A percentile compares a stretch with the other conserved stretches of the same genome.
These are phyloP conservation scores for Collybiopsis confluens DNA, from an alignment of 768 basidiomycete genomes.

Conservation along the genomic window DNA sequence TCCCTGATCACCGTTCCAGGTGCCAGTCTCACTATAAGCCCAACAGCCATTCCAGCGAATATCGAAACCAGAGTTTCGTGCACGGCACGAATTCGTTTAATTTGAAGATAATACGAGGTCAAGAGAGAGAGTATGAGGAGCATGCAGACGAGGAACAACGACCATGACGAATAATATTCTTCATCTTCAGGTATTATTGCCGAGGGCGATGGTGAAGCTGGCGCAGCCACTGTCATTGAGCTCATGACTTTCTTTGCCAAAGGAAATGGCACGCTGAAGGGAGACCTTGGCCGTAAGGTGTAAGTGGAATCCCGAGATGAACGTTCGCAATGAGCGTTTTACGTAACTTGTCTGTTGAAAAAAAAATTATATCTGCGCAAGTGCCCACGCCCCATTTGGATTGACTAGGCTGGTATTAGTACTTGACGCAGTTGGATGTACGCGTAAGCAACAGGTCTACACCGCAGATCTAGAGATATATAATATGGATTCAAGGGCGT, in stretches of 20 bases:
- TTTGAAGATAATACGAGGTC: constrained; percentile 97
- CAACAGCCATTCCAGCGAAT: constrained; percentile 94
- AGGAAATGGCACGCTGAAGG: constrained; percentile 27
- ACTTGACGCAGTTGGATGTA: too few relatives aligned
- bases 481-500: neutral
- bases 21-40: constrained; percentile 81
- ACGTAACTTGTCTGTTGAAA: too few relatives aligned
- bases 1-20: constrained; percentile 94
- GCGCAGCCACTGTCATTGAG: constrained; percentile 29
- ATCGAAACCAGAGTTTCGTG: constrained; percentile 97
- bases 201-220: constrained; percentile 24
- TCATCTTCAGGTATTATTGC: constrained; percentile 59
- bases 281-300: too few relatives aligned
- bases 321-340: too few relatives aligned
- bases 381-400: too few relatives aligned
- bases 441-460: too few relatives aligned
- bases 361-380: too few relatives aligned
- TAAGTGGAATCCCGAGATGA: too few relatives aligned
- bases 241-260: constrained; percentile 22
- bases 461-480: neutral
- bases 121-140: constrained; percentile 91
- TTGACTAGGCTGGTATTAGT: too few relatives aligned
- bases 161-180: constrained; percentile 91
- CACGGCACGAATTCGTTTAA: constrained; percentile 90
- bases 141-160: constrained; percentile 87